These are phyloP conservation scores for Aureococcus anophagefferens DNA, from an alignment of 108 stramenopile species.

Conservation along the genomic window DNA sequence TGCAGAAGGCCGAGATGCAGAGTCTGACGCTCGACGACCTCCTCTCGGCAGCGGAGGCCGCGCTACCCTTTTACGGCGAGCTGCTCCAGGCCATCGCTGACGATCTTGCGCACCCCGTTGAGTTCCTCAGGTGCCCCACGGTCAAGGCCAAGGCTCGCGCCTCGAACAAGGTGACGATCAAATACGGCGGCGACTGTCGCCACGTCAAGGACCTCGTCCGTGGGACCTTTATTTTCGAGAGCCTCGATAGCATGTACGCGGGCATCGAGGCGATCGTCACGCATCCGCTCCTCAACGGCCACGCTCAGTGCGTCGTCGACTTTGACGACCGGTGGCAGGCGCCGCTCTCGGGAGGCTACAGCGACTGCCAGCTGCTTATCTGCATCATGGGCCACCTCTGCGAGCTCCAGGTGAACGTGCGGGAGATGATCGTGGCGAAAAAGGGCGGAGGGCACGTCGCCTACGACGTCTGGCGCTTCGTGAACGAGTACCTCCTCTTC, in stretches of 20 bases:
- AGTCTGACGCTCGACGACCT: no score
- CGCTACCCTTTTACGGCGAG: no score
- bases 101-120: no score
- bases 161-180: no score
- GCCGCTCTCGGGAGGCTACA: not conserved
- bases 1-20: no score
- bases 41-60: no score
- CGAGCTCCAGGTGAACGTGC: not conserved
- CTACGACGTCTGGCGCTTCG: not conserved
- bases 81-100: no score
- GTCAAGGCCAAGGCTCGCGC: no score
- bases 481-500: no score
- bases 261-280: no score
- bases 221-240: not conserved
- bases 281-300: no score
- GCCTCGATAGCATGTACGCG: not conserved
- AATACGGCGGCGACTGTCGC: not conserved
- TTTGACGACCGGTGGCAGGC: not conserved
- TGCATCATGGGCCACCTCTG: not conserved
- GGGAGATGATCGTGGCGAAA: not conserved
- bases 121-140: no score
- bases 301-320: not conserved
- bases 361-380: not conserved
- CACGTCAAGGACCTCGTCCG: constrained; percentile 1
- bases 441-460: not conserved